Evolutionary conservation across 2,329 filamentous ascomycete species (phyloP), one percentile per base, ranked within the genome.

Genomic region (Hypoxylon sp.): DNA sequence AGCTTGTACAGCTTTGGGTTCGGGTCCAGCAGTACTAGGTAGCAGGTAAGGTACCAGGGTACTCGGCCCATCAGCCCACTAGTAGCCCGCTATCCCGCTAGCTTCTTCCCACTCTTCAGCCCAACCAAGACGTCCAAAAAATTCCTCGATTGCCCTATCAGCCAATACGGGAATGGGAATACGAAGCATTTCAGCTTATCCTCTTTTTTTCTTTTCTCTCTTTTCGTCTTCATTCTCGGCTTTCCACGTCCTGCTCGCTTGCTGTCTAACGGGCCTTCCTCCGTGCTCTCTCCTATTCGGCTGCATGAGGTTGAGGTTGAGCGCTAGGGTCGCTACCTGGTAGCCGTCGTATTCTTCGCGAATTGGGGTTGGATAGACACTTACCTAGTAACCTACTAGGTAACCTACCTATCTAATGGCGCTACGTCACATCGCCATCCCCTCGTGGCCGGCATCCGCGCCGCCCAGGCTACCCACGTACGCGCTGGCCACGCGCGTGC

Each of bases 401-500:
- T 19, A 41, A 46, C n/a, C 56, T 44, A 37, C 32, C 17, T 11
- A 52, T 52, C 59, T 70, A 66, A 63, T 69, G 48, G 32, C 64
- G 43, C 77, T 80, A 64, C 77, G 73, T 28, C 78, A 80, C 68
- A 68, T 81, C 59, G 76, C 78, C 67, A 73, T 81, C 46, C 75
- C 73, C 19, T 72, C 72, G 34, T 56, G 52, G 54, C 58, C 67
- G 26, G n/a, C 28, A 50, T 44, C 43, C 53, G 60, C 39, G 57
- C 71, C 26, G 58, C 72, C 55, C 53, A 68, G 56, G 63, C 63
- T 73, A 72, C 67, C 79, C 71, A 48, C 69, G 71, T 82, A 82
- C 71, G 69, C 70, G 50, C 72, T 77, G 19, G 80, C 77, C 43
- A 74, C 73, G 8, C 74, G 71, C 37, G 53, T 81, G 51, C 80